Evolutionary conservation across 768 basidiomycete genomes (phyloP), one percentile per base, ranked within the genome.

Genomic region (Boletus insuetus): DNA sequence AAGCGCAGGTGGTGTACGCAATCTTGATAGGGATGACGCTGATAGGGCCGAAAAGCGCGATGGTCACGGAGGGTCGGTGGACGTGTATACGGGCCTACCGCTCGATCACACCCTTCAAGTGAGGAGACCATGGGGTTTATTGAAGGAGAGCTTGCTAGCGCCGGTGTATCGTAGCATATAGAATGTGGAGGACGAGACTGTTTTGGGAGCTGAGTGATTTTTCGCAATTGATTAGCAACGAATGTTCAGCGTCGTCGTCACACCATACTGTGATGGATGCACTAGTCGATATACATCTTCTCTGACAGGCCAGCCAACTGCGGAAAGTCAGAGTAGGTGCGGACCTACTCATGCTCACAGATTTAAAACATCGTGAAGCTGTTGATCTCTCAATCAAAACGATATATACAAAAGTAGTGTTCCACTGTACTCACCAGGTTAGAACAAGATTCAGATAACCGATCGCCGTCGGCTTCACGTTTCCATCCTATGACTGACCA

Each of bases 401-500:
- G 17, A 19, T 19, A 35, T 14, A 14, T 39, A 9, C 16, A 9
- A 39, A n/a, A 17, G 8, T 35, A 35, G 11, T 39, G 38, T 17
- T 16, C 19, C 7, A 14, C 34, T 14, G 14, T 14, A 14, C 34
- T 35, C 13, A 35, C 34, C 34, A 6, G 34, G 13, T 13, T 5
- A 35, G 34, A 11, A 12, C 34, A 14, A 6, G 3, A 35, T 35
- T 5, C 34, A 11, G 14, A 14, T 14, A 10, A 9, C 10, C 19
- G 9, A 37, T 52, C 6, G 7, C n/a, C 78, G 14, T 35, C 34
- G 14, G 34, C 34, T 35, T 14, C 14, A 14, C 34, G 34, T 14
- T 35, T 14, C 34, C 34, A 14, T 77, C 56, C 76, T 73, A 39
- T 65, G 72, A 24, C 76, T 73, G 22, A 71, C 69, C 46, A 6